phyloP scores from a whole-genome alignment of 768 basidiomycete species.

The Peribolospora kevripleyi region DNA sequence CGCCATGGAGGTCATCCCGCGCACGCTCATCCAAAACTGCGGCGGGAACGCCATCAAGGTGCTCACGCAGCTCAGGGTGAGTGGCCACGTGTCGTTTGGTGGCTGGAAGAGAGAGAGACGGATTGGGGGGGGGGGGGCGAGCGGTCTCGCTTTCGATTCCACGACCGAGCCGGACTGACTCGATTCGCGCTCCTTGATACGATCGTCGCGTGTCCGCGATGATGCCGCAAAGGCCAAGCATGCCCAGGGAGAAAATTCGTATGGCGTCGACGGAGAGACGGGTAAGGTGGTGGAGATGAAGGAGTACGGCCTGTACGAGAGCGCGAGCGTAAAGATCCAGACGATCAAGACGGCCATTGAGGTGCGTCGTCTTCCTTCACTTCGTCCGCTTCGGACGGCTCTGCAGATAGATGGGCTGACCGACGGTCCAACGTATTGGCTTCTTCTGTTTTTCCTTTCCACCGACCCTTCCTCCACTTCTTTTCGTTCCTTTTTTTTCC shows the following conservation, averaged over 20 bases:
- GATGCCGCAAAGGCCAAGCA: constrained; percentile 52
- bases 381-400: neutral
- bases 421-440: constrained; percentile 1
- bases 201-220: neutral
- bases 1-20: constrained; percentile 89
- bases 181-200: no score
- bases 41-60: constrained; percentile 87
- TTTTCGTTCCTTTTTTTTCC: neutral
- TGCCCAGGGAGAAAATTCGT: constrained; percentile 65
- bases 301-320: constrained; percentile 74
- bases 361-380: constrained; percentile 21
- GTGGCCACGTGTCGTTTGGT: constrained; percentile 13
- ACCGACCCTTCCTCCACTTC: neutral
- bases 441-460: neutral
- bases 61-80: constrained; percentile 71
- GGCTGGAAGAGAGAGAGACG: no score
- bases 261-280: constrained; percentile 87
- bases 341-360: constrained; percentile 93
- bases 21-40: constrained; percentile 80
- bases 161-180: no score
- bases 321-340: constrained; percentile 93
- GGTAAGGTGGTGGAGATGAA: constrained; percentile 96
- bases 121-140: no score
- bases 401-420: neutral
- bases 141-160: no score